Conservation (phyloP, 2,329 filamentous ascomycete species). For the Diplodia intermedia region DNA sequence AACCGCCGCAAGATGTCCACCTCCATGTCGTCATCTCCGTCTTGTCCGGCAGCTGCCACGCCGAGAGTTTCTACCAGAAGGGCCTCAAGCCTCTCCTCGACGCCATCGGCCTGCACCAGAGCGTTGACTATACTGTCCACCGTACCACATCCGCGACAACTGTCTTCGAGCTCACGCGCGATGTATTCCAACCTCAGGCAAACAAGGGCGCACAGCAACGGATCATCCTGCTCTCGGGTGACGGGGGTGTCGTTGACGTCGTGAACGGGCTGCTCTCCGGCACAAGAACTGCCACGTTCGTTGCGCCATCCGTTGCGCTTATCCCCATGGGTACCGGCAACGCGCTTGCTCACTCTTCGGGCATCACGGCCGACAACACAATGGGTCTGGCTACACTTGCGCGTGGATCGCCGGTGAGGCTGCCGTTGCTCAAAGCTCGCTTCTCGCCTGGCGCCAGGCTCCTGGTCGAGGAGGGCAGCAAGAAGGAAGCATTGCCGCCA, state of each 20-base stretch:
- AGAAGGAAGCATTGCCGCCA: conserved; percentile 50
- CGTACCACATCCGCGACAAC: conserved; percentile 69
- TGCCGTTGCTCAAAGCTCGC: conserved; percentile 53
- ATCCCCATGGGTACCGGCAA: conserved; percentile 62
- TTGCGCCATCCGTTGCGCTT: conserved; percentile 53
- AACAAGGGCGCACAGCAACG: conserved; percentile 53
- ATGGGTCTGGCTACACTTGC: conserved; percentile 51
- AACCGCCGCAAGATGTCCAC: neutral
- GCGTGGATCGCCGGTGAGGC: conserved; percentile 43
- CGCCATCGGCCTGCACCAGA: conserved; percentile 47
- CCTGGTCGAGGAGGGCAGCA: conserved; percentile 53
- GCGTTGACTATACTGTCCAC: conserved; percentile 60
- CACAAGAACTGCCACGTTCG: conserved; percentile 35
- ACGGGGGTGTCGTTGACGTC: conserved; percentile 84
- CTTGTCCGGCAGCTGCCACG: conserved; percentile 53
- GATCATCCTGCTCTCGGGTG: conserved; percentile 82
- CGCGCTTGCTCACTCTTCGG: conserved; percentile 56
- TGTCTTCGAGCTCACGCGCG: conserved; percentile 67
- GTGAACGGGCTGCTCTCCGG: conserved; percentile 68
- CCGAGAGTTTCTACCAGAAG: conserved; percentile 48
- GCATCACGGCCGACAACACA: conserved; percentile 48
- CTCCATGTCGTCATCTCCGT: conserved; percentile 55
- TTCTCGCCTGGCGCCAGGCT: conserved; percentile 56
- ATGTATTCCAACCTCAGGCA: conserved; percentile 58
- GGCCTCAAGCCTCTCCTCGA: conserved; percentile 52